Evolutionary conservation across 2,329 filamentous ascomycete genomes (phyloP).

Genomic region (Endoconidiophora laricicola): DNA sequence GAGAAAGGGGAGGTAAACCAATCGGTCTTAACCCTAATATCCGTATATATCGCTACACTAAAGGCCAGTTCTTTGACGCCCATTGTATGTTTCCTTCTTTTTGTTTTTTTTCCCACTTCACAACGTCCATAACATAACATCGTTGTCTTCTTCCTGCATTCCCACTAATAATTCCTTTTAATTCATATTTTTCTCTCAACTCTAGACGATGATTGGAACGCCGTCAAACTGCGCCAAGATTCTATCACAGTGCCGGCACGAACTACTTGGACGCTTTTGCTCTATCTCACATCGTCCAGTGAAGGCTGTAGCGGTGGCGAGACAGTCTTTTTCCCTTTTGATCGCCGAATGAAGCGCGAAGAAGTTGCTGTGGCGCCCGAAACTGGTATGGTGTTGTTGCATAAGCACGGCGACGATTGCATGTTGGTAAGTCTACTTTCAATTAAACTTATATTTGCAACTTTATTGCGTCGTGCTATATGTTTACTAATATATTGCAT

Average conservation of each 20-base stretch:
- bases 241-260: conserved; percentile 23
- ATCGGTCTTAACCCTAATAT: conserved; percentile 82
- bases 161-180: neutral
- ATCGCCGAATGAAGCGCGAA: conserved; percentile 36
- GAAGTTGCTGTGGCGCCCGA: conserved; percentile 60
- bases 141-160: neutral
- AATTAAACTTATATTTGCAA: neutral
- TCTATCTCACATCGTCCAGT: conserved; percentile 64
- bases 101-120: conserved; percentile 15
- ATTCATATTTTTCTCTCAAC: too few species aligned
- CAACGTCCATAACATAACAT: conserved; percentile 3
- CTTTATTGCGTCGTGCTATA: conserved; percentile 6
- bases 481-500: conserved; percentile 10
- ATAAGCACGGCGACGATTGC: conserved; percentile 79
- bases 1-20: conserved; percentile 60
- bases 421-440: conserved; percentile 42
- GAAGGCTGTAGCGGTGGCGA: conserved; percentile 73
- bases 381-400: conserved; percentile 71
- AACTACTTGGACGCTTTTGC: conserved; percentile 81
- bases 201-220: conserved; percentile 74
- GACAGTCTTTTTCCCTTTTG: conserved; percentile 77
- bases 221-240: conserved; percentile 36
- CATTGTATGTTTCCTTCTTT: conserved; percentile 49
- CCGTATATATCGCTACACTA: conserved; percentile 69
- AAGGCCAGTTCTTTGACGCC: conserved; percentile 80